Evolutionary conservation across 441 rosid genomes (phyloP).

Genomic region (Hura crepitans): DNA sequence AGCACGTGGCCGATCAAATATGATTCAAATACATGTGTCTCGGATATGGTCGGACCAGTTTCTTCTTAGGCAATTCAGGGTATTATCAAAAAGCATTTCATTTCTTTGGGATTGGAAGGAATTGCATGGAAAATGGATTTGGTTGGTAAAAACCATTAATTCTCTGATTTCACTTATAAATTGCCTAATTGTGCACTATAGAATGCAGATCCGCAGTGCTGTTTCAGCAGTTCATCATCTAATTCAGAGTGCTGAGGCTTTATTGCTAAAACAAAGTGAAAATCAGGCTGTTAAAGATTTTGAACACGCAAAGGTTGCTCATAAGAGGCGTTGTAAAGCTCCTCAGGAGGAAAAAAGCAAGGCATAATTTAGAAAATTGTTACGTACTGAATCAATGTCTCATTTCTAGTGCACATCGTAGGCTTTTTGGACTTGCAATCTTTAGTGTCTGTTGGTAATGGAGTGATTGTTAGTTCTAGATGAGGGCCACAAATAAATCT

Average conservation of each 20-base stretch:
- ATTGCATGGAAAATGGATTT: not conserved
- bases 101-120: not conserved
- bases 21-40: too few species aligned
- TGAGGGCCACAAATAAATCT: too few species aligned
- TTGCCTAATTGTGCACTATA: constrained; percentile 17
- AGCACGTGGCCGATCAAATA: too few species aligned
- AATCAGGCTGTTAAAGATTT: constrained; percentile 57
- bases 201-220: constrained; percentile 63
- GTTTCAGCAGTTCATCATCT: constrained; percentile 66
- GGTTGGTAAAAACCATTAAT: not conserved
- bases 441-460: constrained; percentile 66
- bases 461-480: constrained; percentile 1
- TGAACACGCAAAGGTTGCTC: constrained; percentile 72
- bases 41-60: too few species aligned
- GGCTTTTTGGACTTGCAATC: constrained; percentile 61
- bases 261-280: constrained; percentile 84
- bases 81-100: too few species aligned
- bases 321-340: constrained; percentile 48
- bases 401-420: constrained; percentile 47
- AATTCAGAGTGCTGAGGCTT: constrained; percentile 60
- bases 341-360: constrained; percentile 39
- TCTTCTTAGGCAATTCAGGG: too few species aligned
- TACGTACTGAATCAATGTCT: not conserved
- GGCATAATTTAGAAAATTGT: not conserved
- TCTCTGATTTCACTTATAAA: too few species aligned